phyloP scores from a whole-genome alignment of 2,329 filamentous ascomycete genomes.

The Trichoderma sp. region DNA sequence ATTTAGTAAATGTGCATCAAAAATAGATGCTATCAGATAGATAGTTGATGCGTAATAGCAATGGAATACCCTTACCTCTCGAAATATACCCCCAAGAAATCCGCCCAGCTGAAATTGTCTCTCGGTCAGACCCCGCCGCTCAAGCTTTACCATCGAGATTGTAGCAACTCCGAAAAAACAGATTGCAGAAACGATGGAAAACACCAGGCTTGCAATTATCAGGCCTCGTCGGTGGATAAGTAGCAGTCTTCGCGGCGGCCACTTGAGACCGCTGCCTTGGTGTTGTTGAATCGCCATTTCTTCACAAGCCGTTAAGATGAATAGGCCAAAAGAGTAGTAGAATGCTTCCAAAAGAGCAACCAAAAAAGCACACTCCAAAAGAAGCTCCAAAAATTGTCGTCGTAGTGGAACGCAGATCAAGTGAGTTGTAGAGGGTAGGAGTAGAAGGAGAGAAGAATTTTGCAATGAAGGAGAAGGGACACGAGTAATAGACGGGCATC shows the following conservation, averaged over 20 bases:
- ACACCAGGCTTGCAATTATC: conserved; percentile 22
- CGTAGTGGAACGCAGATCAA: neutral
- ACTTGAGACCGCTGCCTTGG: neutral
- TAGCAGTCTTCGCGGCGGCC: conserved; percentile 7
- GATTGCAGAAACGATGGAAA: conserved; percentile 25
- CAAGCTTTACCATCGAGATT: conserved; percentile 5
- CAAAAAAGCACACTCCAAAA: conserved; percentile 36
- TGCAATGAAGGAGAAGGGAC: neutral
- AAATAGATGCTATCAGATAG: neutral
- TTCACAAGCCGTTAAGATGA: conserved; percentile 28
- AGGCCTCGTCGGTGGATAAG: neutral
- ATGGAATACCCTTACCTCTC: conserved; percentile 26
- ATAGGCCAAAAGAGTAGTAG: conserved; percentile 29
- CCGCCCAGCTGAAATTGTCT: conserved; percentile 37
- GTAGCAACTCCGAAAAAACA: conserved; percentile 25
- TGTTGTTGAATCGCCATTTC: conserved; percentile 12
- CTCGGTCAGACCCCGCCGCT: conserved; percentile 21
- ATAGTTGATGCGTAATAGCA: too few species aligned
- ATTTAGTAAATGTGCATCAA: neutral
- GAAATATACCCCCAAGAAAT: conserved; percentile 28
- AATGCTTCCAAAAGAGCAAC: conserved; percentile 38
- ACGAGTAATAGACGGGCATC: neutral
- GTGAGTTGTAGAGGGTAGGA: neutral
- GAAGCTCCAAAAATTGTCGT: conserved; percentile 27
- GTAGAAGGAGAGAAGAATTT: neutral